Evolutionary conservation across 164 flowering plant genomes (phyloP), one percentile per base, ranked within the genome.

Genomic region (Litsea cubeba): DNA sequence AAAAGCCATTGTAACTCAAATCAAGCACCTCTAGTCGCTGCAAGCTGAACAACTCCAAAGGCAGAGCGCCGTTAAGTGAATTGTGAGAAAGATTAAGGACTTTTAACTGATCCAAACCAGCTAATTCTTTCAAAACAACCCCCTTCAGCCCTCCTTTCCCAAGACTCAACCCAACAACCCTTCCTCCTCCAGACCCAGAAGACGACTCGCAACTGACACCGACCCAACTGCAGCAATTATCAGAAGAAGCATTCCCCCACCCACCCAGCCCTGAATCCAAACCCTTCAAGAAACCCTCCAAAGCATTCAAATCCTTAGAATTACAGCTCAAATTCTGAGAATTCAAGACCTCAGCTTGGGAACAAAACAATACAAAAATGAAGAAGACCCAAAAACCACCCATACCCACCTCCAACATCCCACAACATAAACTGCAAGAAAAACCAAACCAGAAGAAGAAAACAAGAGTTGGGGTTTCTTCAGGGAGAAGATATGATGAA

Each of bases 71-170:
- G 58, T 76, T 75, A 1, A 91, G 83, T 62, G 62, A 75, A 82
- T 94, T 91, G 75, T 30, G 20, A 1, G 98, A 94, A 72, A 94
- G 91, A 84, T 89, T 81, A 60, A 94, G 90, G 50, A 71, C 18
- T 78, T 74, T 79, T 78, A 93, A 75, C 65, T 81, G 83, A 78
- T 85, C 84, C 62, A 93, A 81, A 22, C 75, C 76, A 58, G 85
- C 85, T 68, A 93, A 72, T 60, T 91, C 85, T 1, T 54, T 20
- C 17, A 91, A 82, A 72, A 90, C 66, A n/a, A 5, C 50, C 58
- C 98, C 97, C 75, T 77, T 82, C 68, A 93, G 83, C 28, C 86
- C 86, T 75, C 72, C 80, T 5, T 28, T 70, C 1, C 85, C 77
- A 66, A 93, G 81, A 50, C 75, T 72, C 84, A 94, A 77, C 76